Evolutionary conservation across 2,329 filamentous ascomycete species (phyloP), one percentile per base, ranked within the genome.

Genomic region (Didymella pinodella): DNA sequence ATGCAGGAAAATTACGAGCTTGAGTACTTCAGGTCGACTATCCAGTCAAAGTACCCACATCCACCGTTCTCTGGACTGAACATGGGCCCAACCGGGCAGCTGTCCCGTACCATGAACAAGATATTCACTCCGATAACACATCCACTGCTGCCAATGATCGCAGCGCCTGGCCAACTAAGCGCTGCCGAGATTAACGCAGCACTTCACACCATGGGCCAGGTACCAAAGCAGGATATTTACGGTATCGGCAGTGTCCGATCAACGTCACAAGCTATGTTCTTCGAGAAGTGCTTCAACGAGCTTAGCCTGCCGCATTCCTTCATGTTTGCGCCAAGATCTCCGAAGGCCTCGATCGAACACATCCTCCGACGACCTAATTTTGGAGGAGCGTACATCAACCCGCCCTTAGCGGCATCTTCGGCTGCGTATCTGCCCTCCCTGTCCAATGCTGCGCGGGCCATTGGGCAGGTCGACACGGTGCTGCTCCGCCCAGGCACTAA

Each of bases 71-170:
- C 91, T 2, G 91, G 90, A 7, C 86, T 96, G 65, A 95, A 95
- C 75, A 95, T 95, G 91, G 91, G 91, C 26, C 88, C 91, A 67
- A 86, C 88, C n/a, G 92, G 92, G 11, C 92, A 96, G 72, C 86
- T 96, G 48, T 95, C 92, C 1, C 85, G 92, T 68, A 90, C 90
- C 0, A 81, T 95, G 57, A 96, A 96, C 78, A 91, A 90, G 55
- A 89, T 94, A 61, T 94, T 96, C 75, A 93, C 91, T 0, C 91
- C 92, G 26, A 93, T 96, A 72, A 96, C 92, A 0, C 92, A 96
- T 70, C 91, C 92, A 1, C 81, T 95, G 10, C 82, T 96, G 3
- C 92, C 92, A 8, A 88, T 93, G 71, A 92, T 95, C 57, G 92
- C 92, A 25, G 92, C 92, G 0, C 92, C 92, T 0, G 92, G 92